These are phyloP conservation scores for Myxozyma udenii DNA, from an alignment of 805 yeast genomes.

Conservation along the genomic window DNA sequence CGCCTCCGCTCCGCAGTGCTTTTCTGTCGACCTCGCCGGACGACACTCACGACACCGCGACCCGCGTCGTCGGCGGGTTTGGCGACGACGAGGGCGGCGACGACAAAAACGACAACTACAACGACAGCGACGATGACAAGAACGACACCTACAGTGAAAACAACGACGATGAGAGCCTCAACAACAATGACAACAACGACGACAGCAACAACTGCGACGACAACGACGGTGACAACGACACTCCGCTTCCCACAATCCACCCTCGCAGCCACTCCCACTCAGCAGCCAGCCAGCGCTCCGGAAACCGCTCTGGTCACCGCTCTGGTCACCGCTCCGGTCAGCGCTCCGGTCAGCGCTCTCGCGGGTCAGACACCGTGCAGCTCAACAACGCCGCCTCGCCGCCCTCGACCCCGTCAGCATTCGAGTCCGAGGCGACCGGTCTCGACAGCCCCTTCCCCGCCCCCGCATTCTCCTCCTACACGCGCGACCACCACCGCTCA, in stretches of 20 bases:
- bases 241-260: no score
- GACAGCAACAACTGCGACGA: neutral
- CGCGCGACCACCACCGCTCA: no score
- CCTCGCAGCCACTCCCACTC: no score
- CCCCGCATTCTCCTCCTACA: no score
- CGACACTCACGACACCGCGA: neutral
- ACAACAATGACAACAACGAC: neutral
- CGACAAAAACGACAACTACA: slow-evolving; percentile 1
- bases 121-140: neutral
- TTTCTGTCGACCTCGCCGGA: slow-evolving; percentile 3
- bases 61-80: neutral
- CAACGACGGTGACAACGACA: no score
- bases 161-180: neutral
- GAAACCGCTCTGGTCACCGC: no score
- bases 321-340: no score
- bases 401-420: slow-evolving; percentile 24
- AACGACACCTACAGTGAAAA: neutral
- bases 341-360: no score
- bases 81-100: neutral
- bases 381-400: slow-evolving; percentile 21
- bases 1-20: slow-evolving; percentile 23
- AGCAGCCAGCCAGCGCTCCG: no score
- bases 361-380: no score
- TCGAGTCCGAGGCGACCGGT: neutral
- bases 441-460: no score